Percentiles rank a stretch among this genome's conserved stretches.
Evolutionary conservation across 495 filamentous ascomycete genomes (phyloP).

Genomic region (Amniculicola lignicola): DNA sequence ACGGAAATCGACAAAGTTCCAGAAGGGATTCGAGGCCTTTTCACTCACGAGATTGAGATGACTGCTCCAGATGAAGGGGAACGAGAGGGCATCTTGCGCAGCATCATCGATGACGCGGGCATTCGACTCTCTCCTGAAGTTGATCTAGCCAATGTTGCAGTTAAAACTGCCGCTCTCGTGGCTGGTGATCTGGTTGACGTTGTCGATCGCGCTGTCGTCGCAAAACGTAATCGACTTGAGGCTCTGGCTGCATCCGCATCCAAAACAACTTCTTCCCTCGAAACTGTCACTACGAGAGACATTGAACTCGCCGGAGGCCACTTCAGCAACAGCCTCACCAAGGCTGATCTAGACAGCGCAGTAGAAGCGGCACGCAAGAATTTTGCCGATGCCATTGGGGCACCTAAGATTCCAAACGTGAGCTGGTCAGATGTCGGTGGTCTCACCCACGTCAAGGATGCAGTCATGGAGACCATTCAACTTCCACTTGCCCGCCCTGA

Average conservation of each 20-base stretch:
- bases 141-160: constrained; percentile 73
- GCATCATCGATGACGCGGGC: constrained; percentile 70
- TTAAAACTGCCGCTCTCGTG: constrained; percentile 94
- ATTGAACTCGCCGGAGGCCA: constrained; percentile 87
- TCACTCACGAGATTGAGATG: constrained; percentile 95
- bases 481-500: constrained; percentile 89
- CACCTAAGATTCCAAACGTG: constrained; percentile 97
- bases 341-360: constrained; percentile 80
- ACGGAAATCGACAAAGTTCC: constrained; percentile 92
- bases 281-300: constrained; percentile 65
- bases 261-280: constrained; percentile 6
- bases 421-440: constrained; percentile 96
- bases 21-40: constrained; percentile 82
- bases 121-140: constrained; percentile 74
- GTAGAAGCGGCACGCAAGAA: constrained; percentile 95
- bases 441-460: constrained; percentile 87
- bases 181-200: constrained; percentile 93
- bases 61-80: constrained; percentile 89
- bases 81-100: constrained; percentile 76
- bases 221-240: constrained; percentile 69
- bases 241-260: constrained; percentile 52
- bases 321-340: constrained; percentile 71
- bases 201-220: constrained; percentile 80
- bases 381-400: constrained; percentile 94
- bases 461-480: constrained; percentile 94